Percentiles rank a stretch among this genome's conserved stretches.
Conservation (phyloP, 2,329 filamentous ascomycete species). For the Colletotrichum tropicicola region DNA sequence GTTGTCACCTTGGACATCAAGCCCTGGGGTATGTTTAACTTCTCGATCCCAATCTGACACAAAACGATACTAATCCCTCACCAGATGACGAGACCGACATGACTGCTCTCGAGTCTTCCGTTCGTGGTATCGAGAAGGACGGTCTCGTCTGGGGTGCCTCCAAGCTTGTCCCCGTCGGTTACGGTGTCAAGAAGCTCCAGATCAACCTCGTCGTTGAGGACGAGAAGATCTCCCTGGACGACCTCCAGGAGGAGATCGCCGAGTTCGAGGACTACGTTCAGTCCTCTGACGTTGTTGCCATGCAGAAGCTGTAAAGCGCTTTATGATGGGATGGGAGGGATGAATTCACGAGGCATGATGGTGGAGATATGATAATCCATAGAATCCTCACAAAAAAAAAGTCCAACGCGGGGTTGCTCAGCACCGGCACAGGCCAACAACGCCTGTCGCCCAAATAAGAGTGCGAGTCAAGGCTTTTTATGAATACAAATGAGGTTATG, state of each 20-base stretch:
- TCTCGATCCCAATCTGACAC: neutral
- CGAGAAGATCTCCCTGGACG: conserved; percentile 89
- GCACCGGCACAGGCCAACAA: conserved; percentile 16
- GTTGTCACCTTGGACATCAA: conserved; percentile 96
- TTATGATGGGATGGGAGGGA: conserved; percentile 28
- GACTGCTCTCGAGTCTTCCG: conserved; percentile 79
- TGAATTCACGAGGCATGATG: conserved; percentile 43
- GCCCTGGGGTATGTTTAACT: conserved; percentile 86
- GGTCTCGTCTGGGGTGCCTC: conserved; percentile 96
- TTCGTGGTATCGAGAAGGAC: conserved; percentile 87
- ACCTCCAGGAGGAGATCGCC: conserved; percentile 85
- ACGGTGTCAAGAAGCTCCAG: conserved; percentile 99
- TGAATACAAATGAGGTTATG: conserved; percentile 31
- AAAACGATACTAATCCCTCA: conserved; percentile 33
- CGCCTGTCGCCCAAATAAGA: conserved; percentile 7
- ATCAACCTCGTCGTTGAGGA: conserved; percentile 98
- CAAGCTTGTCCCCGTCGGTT: conserved; percentile 89
- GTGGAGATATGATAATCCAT: conserved; percentile 33
- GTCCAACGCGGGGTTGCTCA: conserved; percentile 25
- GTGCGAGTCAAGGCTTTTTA: conserved; percentile 25
- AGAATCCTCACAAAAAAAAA: conserved; percentile 28
- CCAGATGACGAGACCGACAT: conserved; percentile 94
- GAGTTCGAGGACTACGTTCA: conserved; percentile 95
- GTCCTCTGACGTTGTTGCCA: conserved; percentile 79
- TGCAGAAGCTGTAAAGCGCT: conserved; percentile 34